A percentile compares a stretch with the other conserved stretches of the same genome.
These are phyloP conservation scores for Tremella yokohamensis DNA, from an alignment of 768 basidiomycete species.

Conservation along the genomic window DNA sequence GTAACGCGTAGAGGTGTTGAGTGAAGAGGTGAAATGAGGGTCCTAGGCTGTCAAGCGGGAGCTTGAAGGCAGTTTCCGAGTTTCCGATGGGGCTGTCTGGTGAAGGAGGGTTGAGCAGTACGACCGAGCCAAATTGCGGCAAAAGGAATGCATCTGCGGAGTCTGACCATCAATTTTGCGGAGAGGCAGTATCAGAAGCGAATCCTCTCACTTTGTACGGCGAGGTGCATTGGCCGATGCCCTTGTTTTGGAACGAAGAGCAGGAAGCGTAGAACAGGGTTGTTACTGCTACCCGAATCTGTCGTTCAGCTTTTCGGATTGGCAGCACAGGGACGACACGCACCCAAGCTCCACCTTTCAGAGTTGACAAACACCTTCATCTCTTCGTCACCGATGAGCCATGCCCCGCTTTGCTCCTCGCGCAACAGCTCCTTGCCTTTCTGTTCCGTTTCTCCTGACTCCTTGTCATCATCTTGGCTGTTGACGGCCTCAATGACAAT, in stretches of 20 bases:
- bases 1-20: conserved; percentile 70
- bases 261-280: conserved; percentile 89
- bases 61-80: conserved; percentile 15
- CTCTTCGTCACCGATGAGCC: conserved; percentile 71
- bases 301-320: conserved; percentile 10
- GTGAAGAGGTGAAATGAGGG: conserved; percentile 52
- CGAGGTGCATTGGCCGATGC: conserved; percentile 68
- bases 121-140: conserved; percentile 90
- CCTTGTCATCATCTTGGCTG: conserved; percentile 13
- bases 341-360: conserved; percentile 91
- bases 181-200: neutral
- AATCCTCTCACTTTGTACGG: conserved; percentile 54
- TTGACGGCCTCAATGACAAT: conserved; percentile 14
- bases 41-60: conserved; percentile 18
- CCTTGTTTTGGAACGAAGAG: conserved; percentile 73
- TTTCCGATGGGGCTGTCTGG: neutral
- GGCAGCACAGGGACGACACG: conserved; percentile 18
- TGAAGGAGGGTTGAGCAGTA: conserved; percentile 63
- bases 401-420: conserved; percentile 47
- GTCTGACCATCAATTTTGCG: conserved; percentile 12
- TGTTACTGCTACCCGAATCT: conserved; percentile 90
- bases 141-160: conserved; percentile 66
- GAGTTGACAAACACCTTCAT: conserved; percentile 92
- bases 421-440: conserved; percentile 40
- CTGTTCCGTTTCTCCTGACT: conserved; percentile 8